Evolutionary conservation across 2,329 filamentous ascomycete genomes (phyloP), one percentile per base, ranked within the genome.

Genomic region (Cladosporium cucumerinum): DNA sequence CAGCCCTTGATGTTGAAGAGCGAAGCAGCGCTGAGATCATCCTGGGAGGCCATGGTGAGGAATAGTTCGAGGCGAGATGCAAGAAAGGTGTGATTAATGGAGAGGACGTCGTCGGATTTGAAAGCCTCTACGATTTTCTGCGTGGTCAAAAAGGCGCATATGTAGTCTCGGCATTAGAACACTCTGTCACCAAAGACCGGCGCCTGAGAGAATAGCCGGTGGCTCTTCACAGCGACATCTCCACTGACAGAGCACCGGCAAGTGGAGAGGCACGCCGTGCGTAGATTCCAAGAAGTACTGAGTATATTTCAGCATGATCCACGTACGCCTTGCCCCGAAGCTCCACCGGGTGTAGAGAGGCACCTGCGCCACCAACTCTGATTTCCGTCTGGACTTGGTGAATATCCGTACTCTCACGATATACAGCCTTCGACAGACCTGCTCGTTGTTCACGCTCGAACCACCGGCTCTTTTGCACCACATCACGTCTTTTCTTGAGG

Each of bases 1-100:
- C 75, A 77, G 63, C 72, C 73, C 68, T 75, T 76, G 67, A 78
- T 73, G 63, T 77, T 75, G 72, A 80, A 79, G 55, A 79, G 75
- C 11, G 66, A 66, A 34, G 64, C 51, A 25, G 71, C 69, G 32
- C 64, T 67, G 36, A 73, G 69, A 23, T 68, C 60, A 23, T 55
- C 49, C 16, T 62, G 60, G 34, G 60, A 62, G 25, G 60, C 60
- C 60, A 62, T 62, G 46, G 30, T 61, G 30, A n/a, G 25, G 12
- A 8, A 16, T 21, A n/a, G 21, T 21, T 21, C n/a, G 30, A 21
- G 59, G 7, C 54, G 1, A 28, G 30, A 3, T 48, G 25, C 16
- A 46, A 43, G 49, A 32, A 10, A n/a, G 34, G 32, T 25, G 26
- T 32, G 8, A 18, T 54, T 2, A 32, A 32, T 54, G 30, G 12